Evolutionary conservation across 495 filamentous ascomycete genomes (phyloP).

Genomic region (Talaromyces thailandensis): DNA sequence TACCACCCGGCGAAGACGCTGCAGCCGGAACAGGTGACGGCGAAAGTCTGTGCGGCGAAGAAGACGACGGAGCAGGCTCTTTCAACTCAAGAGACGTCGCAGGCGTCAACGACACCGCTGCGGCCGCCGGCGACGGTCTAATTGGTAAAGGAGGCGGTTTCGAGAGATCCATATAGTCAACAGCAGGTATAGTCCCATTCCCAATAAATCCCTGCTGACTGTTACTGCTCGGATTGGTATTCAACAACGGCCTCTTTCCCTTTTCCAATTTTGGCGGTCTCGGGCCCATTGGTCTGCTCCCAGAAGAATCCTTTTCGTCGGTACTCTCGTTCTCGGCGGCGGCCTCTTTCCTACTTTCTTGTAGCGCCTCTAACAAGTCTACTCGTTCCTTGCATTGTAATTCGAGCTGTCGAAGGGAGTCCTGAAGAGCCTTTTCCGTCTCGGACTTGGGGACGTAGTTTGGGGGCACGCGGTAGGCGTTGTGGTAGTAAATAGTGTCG

Average conservation of each 20-base stretch:
- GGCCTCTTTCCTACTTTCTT: constrained; percentile 61
- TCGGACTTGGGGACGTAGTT: constrained; percentile 68
- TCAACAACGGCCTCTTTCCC: constrained; percentile 8
- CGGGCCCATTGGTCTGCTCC: neutral
- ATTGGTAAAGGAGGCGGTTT: constrained; percentile 58
- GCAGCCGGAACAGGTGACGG: neutral
- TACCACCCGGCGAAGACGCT: neutral
- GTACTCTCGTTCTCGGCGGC: constrained; percentile 20
- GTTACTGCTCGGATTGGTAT: constrained; percentile 12
- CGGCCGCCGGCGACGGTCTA: constrained; percentile 38
- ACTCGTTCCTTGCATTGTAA: constrained; percentile 91
- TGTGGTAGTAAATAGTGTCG: constrained; percentile 83
- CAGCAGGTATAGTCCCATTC: constrained; percentile 69
- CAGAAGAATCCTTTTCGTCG: constrained; percentile 13
- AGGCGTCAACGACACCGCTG: neutral
- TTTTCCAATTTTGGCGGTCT: constrained; percentile 8
- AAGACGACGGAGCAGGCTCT: neutral
- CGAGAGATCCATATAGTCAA: constrained; percentile 68
- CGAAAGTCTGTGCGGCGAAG: neutral
- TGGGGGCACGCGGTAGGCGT: constrained; percentile 62
- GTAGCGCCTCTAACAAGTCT: constrained; percentile 76
- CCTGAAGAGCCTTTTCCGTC: constrained; percentile 75
- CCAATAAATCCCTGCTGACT: constrained; percentile 56
- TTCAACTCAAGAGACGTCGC: neutral
- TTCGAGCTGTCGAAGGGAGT: constrained; percentile 74